Evolutionary conservation across 1,284 basidiomycete species (phyloP).

Genomic region (Entoloma clypeatum): DNA sequence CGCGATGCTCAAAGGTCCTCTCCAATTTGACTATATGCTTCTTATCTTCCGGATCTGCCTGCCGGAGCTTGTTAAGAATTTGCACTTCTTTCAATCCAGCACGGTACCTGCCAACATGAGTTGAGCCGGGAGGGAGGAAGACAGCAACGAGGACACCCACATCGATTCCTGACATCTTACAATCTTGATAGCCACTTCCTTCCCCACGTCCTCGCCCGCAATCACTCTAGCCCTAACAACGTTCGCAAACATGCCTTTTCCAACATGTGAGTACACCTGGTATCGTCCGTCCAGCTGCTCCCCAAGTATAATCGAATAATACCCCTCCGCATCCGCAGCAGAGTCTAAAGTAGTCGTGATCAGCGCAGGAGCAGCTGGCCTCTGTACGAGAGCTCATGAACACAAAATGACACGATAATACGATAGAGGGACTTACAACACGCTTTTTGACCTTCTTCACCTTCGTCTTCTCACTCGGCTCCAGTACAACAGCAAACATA

Average conservation of each 20-base stretch:
- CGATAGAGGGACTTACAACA: slow-evolving; percentile 38
- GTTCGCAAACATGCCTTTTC: slow-evolving; percentile 98
- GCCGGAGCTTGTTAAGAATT: slow-evolving; percentile 82
- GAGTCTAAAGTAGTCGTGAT: slow-evolving; percentile 70
- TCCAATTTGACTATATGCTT: slow-evolving; percentile 93
- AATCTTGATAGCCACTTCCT: slow-evolving; percentile 98
- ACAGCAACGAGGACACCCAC: slow-evolving; percentile 46
- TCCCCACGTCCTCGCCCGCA: slow-evolving; percentile 65
- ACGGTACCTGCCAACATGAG: slow-evolving; percentile 66
- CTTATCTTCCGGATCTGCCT: slow-evolving; percentile 94
- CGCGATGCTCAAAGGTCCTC: slow-evolving; percentile 93
- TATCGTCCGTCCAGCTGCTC: slow-evolving; percentile 95
- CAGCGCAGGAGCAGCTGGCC: slow-evolving; percentile 54
- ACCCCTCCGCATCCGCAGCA: slow-evolving; percentile 88
- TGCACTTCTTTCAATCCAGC: slow-evolving; percentile 92
- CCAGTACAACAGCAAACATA: slow-evolving; percentile 81
- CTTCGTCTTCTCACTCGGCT: slow-evolving; percentile 52
- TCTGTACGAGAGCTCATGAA: slow-evolving; percentile 31
- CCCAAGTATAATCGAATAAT: slow-evolving; percentile 92
- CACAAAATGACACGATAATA: neutral
- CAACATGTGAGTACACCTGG: slow-evolving; percentile 91
- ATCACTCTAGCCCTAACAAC: slow-evolving; percentile 90
- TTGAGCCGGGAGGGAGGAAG: neutral
- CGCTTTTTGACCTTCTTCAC: slow-evolving; percentile 57
- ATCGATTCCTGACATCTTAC: slow-evolving; percentile 96